Evolutionary conservation across 208 protist genomes (phyloP).

Genomic region (Borovskyia barvae): DNA sequence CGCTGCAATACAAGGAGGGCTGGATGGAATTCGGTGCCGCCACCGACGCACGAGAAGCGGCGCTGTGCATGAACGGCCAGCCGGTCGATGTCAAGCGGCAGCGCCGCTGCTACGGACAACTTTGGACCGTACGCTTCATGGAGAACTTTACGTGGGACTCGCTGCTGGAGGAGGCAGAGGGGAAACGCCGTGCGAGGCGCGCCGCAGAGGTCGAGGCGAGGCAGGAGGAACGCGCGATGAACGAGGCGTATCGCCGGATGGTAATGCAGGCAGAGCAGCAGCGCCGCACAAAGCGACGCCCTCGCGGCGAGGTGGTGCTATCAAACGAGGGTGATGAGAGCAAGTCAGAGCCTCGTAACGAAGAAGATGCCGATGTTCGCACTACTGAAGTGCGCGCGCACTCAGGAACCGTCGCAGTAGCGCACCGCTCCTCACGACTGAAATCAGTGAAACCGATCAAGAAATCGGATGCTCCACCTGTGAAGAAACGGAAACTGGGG

Average conservation of each 20-base stretch:
- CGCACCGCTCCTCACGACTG: no score
- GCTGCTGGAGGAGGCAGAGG: conserved; percentile 65
- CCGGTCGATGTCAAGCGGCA: conserved; percentile 60
- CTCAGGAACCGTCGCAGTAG: no score
- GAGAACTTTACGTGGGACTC: conserved; percentile 59
- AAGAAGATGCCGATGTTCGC: no score
- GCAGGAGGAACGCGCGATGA: conserved; percentile 51
- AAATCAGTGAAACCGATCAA: no score
- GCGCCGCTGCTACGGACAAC: conserved; percentile 67
- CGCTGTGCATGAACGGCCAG: conserved; percentile 53
- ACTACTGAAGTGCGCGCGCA: no score
- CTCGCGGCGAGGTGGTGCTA: no score
- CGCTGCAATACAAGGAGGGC: conserved; percentile 73
- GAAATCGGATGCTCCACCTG: no score
- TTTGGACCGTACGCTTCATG: conserved; percentile 79
- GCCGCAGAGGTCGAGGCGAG: conserved; percentile 47
- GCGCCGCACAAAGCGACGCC: conserved; percentile 7
- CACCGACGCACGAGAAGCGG: conserved; percentile 43
- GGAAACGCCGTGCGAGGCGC: conserved; percentile 34
- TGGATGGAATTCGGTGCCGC: conserved; percentile 71
- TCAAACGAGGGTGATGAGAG: neutral
- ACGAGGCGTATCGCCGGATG: conserved; percentile 74
- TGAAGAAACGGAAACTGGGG: no score
- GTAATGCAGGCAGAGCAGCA: conserved; percentile 37
- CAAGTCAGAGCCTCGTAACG: no score